phyloP scores from a whole-genome alignment of 164 flowering plant species.

The Berberis vulgaris region DNA sequence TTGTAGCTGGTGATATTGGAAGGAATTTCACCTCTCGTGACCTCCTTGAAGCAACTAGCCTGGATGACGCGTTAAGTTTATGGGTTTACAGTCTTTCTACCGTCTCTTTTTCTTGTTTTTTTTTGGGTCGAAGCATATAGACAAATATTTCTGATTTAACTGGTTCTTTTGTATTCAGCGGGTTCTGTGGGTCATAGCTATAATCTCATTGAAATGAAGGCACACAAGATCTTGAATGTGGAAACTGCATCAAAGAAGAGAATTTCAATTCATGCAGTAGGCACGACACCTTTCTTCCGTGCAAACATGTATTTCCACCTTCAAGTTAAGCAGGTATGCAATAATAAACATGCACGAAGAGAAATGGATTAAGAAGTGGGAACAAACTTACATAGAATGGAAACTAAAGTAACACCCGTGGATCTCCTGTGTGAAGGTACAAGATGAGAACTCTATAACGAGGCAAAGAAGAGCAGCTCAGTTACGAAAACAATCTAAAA shows the following conservation, averaged over 20 bases:
- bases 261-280: constrained; percentile 44
- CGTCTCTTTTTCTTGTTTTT: neutral
- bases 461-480: constrained; percentile 53
- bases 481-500: constrained; percentile 46
- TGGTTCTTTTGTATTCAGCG: constrained; percentile 31
- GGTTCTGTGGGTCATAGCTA: constrained; percentile 71
- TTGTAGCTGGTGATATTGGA: constrained; percentile 52
- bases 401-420: neutral
- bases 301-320: constrained; percentile 89
- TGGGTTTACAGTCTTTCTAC: constrained; percentile 6
- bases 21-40: constrained; percentile 63
- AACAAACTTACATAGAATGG: neutral
- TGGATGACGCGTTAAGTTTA: constrained; percentile 59
- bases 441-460: constrained; percentile 60
- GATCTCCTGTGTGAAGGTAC: constrained; percentile 25
- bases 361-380: neutral
- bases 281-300: constrained; percentile 62
- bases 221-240: constrained; percentile 51
- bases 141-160: constrained; percentile 1
- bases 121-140: neutral
- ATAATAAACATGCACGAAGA: neutral
- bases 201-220: constrained; percentile 26
- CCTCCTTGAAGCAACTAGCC: constrained; percentile 62
- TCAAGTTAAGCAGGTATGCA: constrained; percentile 48
- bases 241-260: constrained; percentile 70